Evolutionary conservation across 106 monocot species (phyloP).

Genomic region (Dendrobium chrysotoxum): DNA sequence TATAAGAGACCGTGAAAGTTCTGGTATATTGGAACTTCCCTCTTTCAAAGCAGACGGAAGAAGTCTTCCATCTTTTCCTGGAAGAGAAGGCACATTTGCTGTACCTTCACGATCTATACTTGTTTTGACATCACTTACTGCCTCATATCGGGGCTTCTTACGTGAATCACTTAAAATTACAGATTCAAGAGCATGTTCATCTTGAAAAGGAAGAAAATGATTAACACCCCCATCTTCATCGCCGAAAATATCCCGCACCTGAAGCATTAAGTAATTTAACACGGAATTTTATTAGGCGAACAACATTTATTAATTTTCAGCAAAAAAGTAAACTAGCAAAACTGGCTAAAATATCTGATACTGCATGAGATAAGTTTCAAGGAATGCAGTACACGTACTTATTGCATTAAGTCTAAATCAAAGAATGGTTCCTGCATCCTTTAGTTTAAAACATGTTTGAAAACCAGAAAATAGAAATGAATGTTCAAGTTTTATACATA

Average conservation of each 20-base stretch:
- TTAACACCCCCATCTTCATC: slow-evolving; percentile 2
- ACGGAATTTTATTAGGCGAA: not conserved
- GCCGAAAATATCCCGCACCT: not conserved
- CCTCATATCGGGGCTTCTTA: slow-evolving; percentile 11
- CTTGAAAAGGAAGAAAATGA: slow-evolving; percentile 14
- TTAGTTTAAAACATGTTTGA: not conserved
- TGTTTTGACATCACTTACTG: slow-evolving; percentile 8
- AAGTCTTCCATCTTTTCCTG: not conserved
- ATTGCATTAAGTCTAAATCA: not conserved
- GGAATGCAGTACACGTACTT: not conserved
- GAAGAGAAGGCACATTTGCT: not conserved
- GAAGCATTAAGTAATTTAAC: not conserved
- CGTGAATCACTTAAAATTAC: not conserved
- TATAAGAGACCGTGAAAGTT: not conserved
- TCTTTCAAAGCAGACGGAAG: not conserved
- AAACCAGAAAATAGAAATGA: not conserved
- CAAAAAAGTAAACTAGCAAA: not conserved
- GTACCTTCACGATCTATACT: not conserved
- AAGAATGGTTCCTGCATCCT: not conserved
- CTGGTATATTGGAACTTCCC: not conserved
- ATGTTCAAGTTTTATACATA: not conserved
- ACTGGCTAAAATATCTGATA: not conserved
- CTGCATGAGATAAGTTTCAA: not conserved
- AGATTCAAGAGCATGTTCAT: slow-evolving; percentile 7
- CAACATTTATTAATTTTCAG: not conserved